These are phyloP conservation scores for Desmodesmus armatus DNA, from an alignment of 139 green algal species.

Conservation along the genomic window DNA sequence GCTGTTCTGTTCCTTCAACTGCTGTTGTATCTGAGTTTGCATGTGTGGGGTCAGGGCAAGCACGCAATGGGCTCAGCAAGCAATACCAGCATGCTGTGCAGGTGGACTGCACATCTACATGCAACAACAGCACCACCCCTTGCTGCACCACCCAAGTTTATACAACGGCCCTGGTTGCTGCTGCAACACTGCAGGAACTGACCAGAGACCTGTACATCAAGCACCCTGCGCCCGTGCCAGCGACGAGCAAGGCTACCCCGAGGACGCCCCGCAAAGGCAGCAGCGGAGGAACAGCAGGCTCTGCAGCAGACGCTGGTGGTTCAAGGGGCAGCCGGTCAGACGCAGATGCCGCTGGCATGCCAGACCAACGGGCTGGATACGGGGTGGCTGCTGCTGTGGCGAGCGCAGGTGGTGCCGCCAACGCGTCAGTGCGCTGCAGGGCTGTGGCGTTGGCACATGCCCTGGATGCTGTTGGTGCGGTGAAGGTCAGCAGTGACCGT, in stretches of 20 bases:
- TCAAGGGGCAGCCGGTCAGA: neutral
- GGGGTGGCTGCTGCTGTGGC: neutral
- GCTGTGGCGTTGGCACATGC: slow-evolving; percentile 27
- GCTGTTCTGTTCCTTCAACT: neutral
- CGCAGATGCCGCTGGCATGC: neutral
- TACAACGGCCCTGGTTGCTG: too few relatives aligned
- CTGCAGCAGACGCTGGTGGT: slow-evolving; percentile 3
- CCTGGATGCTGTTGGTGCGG: slow-evolving; percentile 21
- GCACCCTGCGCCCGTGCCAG: neutral
- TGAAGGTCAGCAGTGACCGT: slow-evolving; percentile 28
- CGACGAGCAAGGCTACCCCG: neutral
- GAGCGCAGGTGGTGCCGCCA: slow-evolving; percentile 17
- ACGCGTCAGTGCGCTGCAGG: slow-evolving; percentile 22
- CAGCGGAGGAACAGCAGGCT: neutral
- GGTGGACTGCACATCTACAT: too few relatives aligned
- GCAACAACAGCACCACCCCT: too few relatives aligned
- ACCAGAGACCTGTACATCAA: neutral
- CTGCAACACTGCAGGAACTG: slow-evolving; percentile 36
- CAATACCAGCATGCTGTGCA: too few relatives aligned
- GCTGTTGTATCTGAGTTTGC: neutral
- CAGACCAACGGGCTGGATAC: too few relatives aligned
- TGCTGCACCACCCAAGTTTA: too few relatives aligned
- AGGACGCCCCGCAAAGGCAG: neutral
- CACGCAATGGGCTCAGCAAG: too few relatives aligned
- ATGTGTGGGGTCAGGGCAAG: neutral